Percentiles rank a stretch among this genome's conserved stretches.
Conservation (phyloP, 2,329 filamentous ascomycete species). For the Exophiala calicioides region DNA sequence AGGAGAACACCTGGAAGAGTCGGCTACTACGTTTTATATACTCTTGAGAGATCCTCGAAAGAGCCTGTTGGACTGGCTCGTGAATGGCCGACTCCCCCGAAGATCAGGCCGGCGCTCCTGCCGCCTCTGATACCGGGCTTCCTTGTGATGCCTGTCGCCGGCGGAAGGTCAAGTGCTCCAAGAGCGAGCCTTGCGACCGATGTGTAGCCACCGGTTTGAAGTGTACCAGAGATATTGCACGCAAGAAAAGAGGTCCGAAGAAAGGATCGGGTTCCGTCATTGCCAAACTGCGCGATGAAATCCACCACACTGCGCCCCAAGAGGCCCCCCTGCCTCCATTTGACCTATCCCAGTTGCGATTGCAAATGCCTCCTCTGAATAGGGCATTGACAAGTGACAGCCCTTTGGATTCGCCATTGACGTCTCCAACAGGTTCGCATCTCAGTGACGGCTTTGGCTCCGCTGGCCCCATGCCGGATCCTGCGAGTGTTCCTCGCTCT, state of each 20-base stretch:
- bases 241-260: slow-evolving; percentile 33
- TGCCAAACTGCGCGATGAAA: slow-evolving; percentile 31
- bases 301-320: slow-evolving; percentile 18
- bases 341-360: slow-evolving; percentile 27
- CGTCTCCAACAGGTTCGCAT: slow-evolving; percentile 23
- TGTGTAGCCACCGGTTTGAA: slow-evolving; percentile 27
- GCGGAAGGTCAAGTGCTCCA: slow-evolving; percentile 31
- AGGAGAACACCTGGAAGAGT: not conserved
- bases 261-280: slow-evolving; percentile 33
- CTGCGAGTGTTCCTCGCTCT: slow-evolving; percentile 24
- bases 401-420: slow-evolving; percentile 25
- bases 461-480: slow-evolving; percentile 15
- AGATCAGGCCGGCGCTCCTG: slow-evolving; percentile 9
- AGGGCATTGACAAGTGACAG: slow-evolving; percentile 24
- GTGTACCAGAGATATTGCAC: slow-evolving; percentile 30
- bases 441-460: slow-evolving; percentile 24
- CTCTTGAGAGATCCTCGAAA: not conserved
- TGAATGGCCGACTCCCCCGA: slow-evolving; percentile 18
- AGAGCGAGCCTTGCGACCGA: slow-evolving; percentile 28
- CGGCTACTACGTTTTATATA: too few relatives aligned
- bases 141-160: slow-evolving; percentile 32
- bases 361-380: slow-evolving; percentile 27
- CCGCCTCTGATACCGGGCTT: slow-evolving; percentile 20
- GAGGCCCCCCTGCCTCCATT: slow-evolving; percentile 29
- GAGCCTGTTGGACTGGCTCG: not conserved